Conservation (phyloP, 495 filamentous ascomycete species). For the Bacidia rubella region DNA sequence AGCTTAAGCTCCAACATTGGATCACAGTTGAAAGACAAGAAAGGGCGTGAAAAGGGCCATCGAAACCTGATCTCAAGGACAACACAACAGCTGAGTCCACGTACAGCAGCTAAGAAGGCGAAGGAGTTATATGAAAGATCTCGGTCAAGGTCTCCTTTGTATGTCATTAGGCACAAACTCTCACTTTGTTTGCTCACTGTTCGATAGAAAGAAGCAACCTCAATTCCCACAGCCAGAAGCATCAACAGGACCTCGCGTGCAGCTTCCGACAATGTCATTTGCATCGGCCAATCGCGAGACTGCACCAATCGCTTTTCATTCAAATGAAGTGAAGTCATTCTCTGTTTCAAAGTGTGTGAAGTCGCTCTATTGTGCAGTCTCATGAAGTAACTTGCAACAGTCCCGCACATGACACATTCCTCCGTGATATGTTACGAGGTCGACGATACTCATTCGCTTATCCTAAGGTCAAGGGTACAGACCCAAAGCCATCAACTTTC, state of each 20-base stretch:
- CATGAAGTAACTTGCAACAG: not conserved
- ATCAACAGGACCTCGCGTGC: not conserved
- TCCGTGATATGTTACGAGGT: slow-evolving; percentile 16
- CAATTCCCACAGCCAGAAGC: not conserved
- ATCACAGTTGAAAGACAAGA: not conserved
- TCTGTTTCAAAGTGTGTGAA: slow-evolving; percentile 2
- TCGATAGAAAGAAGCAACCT: slow-evolving; percentile 5
- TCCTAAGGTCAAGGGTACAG: not conserved
- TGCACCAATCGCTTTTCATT: not conserved
- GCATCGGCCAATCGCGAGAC: not conserved
- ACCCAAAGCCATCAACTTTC: not conserved
- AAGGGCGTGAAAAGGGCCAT: not conserved
- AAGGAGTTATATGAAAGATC: slow-evolving; percentile 2
- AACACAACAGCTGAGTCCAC: slow-evolving; percentile 1
- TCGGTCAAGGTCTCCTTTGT: slow-evolving; percentile 1
- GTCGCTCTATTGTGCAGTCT: not conserved
- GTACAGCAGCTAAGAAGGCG: slow-evolving; percentile 1
- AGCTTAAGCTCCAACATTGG: not conserved
- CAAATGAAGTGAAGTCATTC: slow-evolving; percentile 6
- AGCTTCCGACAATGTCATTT: not conserved
- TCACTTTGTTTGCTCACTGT: not conserved
- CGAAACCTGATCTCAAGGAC: not conserved
- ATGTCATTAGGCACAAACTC: not conserved
- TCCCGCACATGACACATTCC: slow-evolving; percentile 11
- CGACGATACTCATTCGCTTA: slow-evolving; percentile 4